Conservation (phyloP, 2,329 filamentous ascomycete species). For the Penicillium sclerotiorum region DNA sequence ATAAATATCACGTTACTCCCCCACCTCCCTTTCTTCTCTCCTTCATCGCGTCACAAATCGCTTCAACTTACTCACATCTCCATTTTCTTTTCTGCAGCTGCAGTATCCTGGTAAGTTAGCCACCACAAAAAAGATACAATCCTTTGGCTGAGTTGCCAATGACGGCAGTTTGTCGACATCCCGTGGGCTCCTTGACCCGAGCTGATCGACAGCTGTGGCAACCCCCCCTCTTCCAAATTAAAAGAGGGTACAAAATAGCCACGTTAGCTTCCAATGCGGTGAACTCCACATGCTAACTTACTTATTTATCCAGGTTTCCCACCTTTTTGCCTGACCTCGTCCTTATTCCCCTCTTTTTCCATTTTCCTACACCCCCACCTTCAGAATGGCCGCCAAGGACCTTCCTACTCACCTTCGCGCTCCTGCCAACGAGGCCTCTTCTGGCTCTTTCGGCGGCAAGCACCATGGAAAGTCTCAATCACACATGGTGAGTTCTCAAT, state of each 20-base stretch:
- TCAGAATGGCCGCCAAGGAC: constrained; percentile 72
- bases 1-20: constrained; percentile 23
- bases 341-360: constrained; percentile 6
- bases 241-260: constrained; percentile 3
- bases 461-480: constrained; percentile 60
- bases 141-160: constrained; percentile 16
- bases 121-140: background rate
- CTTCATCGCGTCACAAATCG: no score
- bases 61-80: constrained; percentile 1
- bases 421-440: constrained; percentile 54
- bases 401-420: constrained; percentile 77
- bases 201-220: constrained; percentile 33
- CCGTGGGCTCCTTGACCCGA: constrained; percentile 12
- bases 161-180: constrained; percentile 35
- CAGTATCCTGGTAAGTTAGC: constrained; percentile 2
- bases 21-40: constrained; percentile 16
- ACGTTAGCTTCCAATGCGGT: constrained; percentile 10
- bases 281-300: background rate
- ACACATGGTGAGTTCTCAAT: constrained; percentile 60
- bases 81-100: constrained; percentile 7
- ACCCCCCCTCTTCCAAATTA: constrained; percentile 16
- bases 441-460: constrained; percentile 45
- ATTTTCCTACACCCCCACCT: constrained; percentile 4
- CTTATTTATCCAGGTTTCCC: constrained; percentile 1
- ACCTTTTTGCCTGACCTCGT: background rate